phyloP scores from a whole-genome alignment of 768 basidiomycete genomes.

The Pulveroboletus sp. region DNA sequence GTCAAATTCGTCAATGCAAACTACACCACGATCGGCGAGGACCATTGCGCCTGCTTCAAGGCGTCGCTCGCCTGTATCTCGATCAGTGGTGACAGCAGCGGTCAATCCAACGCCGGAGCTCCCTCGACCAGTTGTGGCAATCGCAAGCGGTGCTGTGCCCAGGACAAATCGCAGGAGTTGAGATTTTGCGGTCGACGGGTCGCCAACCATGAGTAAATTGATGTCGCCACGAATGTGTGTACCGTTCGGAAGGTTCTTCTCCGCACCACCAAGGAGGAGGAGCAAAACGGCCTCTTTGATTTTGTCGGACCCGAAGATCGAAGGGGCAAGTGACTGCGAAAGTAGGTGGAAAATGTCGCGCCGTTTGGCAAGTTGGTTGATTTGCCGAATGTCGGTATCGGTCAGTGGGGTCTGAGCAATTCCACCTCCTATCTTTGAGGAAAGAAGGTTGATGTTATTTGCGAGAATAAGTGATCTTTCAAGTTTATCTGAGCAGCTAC shows the following conservation, averaged over 20 bases:
- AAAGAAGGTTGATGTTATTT: conserved; percentile 91
- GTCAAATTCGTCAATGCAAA: conserved; percentile 99
- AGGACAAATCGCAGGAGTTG: conserved; percentile 95
- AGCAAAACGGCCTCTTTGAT: conserved; percentile 94
- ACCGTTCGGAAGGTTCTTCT: conserved; percentile 96
- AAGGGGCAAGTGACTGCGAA: conserved; percentile 93
- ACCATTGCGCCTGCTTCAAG: conserved; percentile 99
- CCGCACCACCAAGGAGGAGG: conserved; percentile 90
- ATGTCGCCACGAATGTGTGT: conserved; percentile 99
- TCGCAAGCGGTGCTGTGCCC: conserved; percentile 92
- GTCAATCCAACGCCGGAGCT: conserved; percentile 99
- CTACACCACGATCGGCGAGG: conserved; percentile 95
- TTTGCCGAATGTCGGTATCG: conserved; percentile 90
- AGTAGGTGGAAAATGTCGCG: conserved; percentile 83
- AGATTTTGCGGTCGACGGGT: conserved; percentile 97
- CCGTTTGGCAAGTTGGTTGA: conserved; percentile 89
- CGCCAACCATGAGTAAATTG: conserved; percentile 99
- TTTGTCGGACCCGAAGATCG: conserved; percentile 93
- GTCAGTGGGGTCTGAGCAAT: conserved; percentile 91
- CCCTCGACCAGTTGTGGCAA: conserved; percentile 96
- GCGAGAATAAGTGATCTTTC: conserved; percentile 85
- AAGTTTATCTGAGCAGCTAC: conserved; percentile 11
- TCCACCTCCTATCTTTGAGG: conserved; percentile 92
- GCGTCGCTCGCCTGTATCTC: conserved; percentile 94
- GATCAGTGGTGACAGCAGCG: conserved; percentile 96